Evolutionary conservation across 2,329 filamentous ascomycete genomes (phyloP).

Genomic region (Hyphodiscus sp.): DNA sequence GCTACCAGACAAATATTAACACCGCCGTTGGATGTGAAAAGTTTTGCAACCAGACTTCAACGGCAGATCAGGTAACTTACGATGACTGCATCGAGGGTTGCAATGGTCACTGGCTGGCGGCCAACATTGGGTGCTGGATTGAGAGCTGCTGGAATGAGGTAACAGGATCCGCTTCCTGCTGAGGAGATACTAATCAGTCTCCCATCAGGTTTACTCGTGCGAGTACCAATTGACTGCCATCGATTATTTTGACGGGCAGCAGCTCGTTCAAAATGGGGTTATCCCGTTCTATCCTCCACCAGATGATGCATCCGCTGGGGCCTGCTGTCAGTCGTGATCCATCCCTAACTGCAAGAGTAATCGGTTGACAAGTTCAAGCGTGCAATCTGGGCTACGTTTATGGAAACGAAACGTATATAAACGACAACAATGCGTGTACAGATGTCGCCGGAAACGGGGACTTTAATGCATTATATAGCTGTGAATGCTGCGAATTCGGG

Average conservation of each 20-base stretch:
- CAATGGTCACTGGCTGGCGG: background rate
- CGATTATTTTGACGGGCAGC: background rate
- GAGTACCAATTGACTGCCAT: background rate
- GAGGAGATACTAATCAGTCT: no score
- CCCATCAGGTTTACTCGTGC: constrained; percentile 1
- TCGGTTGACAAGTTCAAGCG: no score
- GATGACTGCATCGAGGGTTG: background rate
- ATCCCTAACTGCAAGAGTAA: no score
- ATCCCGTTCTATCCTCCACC: background rate
- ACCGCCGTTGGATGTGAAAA: background rate
- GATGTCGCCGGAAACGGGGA: no score
- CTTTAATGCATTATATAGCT: no score
- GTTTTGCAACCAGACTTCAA: background rate
- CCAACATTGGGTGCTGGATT: background rate
- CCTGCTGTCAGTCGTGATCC: no score
- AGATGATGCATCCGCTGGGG: no score
- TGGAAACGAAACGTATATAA: no score
- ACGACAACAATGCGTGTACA: no score
- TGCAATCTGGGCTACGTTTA: no score
- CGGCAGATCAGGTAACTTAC: background rate
- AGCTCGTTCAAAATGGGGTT: background rate
- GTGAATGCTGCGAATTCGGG: no score
- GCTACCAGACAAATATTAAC: background rate
- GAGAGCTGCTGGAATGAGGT: constrained; percentile 2
- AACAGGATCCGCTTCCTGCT: no score